A percentile compares a stretch with the other conserved stretches of the same genome.
phyloP scores from a whole-genome alignment of 768 basidiomycete genomes.

The Termitomyces sp. region DNA sequence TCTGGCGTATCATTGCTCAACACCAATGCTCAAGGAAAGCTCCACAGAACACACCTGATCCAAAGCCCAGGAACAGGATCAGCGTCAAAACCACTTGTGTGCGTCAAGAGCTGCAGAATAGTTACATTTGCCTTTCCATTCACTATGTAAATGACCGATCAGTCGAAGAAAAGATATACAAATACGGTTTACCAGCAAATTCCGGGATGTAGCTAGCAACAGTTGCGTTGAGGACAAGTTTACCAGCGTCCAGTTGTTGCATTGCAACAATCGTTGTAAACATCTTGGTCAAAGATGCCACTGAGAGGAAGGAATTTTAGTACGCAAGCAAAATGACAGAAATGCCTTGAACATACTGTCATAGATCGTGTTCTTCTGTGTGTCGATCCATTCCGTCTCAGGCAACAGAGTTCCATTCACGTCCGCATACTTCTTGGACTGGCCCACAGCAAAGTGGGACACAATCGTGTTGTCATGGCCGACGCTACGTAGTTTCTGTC shows the following conservation, averaged over 20 bases:
- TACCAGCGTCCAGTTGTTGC: constrained; percentile 26
- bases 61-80: constrained; percentile 27
- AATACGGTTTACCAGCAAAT: constrained; percentile 20
- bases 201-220: constrained; percentile 26
- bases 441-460: constrained; percentile 27
- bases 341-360: constrained; percentile 20
- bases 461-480: constrained; percentile 25
- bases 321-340: background rate
- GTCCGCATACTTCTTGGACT: constrained; percentile 22
- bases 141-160: background rate
- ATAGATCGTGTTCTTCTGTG: constrained; percentile 24
- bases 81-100: constrained; percentile 28
- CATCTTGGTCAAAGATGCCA: constrained; percentile 31
- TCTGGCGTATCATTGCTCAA: constrained; percentile 9
- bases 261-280: constrained; percentile 26
- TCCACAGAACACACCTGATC: constrained; percentile 19
- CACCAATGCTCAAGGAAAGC: background rate
- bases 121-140: constrained; percentile 28
- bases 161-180: too few species aligned
- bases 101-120: constrained; percentile 27
- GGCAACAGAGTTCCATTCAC: constrained; percentile 24
- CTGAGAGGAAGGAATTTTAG: constrained; percentile 10
- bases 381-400: constrained; percentile 14
- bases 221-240: constrained; percentile 18
- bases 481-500: constrained; percentile 10